A percentile compares a stretch with the other conserved stretches of the same genome.
These are phyloP conservation scores for Tripterygium wilfordii DNA, from an alignment of 177 flowering plant genomes.

Conservation along the genomic window DNA sequence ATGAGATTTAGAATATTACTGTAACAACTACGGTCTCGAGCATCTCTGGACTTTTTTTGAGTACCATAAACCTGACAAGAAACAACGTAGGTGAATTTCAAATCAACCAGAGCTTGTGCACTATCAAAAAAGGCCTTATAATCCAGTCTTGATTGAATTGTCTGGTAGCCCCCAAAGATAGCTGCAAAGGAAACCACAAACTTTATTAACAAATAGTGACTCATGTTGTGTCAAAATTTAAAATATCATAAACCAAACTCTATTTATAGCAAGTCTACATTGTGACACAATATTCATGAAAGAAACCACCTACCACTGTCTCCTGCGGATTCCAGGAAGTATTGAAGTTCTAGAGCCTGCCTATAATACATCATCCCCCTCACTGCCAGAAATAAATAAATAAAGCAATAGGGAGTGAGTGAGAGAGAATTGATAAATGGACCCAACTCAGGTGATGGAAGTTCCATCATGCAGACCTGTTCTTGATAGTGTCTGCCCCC, in stretches of 20 bases:
- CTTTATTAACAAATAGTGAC: background rate
- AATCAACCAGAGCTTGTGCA: slow-evolving; percentile 76
- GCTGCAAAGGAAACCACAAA: slow-evolving; percentile 30
- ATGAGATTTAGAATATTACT: slow-evolving; percentile 81
- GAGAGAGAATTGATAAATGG: no score
- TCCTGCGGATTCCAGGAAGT: slow-evolving; percentile 67
- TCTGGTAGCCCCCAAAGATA: slow-evolving; percentile 42
- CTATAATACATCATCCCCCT: slow-evolving; percentile 99
- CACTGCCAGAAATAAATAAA: slow-evolving; percentile 37
- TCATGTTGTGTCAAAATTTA: no score
- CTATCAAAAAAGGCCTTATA: slow-evolving; percentile 24
- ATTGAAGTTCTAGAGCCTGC: slow-evolving; percentile 80
- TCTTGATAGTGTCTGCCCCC: slow-evolving; percentile 91
- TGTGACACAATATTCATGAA: background rate
- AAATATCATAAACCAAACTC: no score
- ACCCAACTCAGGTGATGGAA: no score
- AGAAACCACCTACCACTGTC: slow-evolving; percentile 49
- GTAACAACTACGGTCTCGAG: slow-evolving; percentile 59
- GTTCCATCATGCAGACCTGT: slow-evolving; percentile 52
- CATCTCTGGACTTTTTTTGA: slow-evolving; percentile 72
- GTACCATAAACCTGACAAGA: slow-evolving; percentile 93
- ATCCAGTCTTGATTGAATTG: slow-evolving; percentile 24
- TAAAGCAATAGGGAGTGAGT: background rate
- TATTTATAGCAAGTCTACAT: no score
- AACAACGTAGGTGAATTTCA: slow-evolving; percentile 97